Percentiles rank a stretch among this genome's conserved stretches.
Conservation (phyloP, 331 rosid genomes). For the Ulmus americana region DNA sequence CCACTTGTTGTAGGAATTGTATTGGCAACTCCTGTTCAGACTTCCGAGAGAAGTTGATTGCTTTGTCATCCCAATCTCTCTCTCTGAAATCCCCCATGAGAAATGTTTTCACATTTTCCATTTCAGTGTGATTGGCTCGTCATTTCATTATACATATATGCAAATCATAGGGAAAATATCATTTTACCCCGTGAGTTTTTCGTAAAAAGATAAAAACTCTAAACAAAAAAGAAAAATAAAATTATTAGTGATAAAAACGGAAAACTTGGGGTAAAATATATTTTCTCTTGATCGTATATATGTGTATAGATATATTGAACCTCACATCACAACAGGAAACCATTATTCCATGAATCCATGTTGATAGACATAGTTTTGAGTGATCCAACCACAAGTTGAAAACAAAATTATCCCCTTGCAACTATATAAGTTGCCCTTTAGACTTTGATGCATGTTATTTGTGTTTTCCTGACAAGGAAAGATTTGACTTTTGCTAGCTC, state of each 20-base stretch:
- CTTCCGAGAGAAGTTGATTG: constrained; percentile 19
- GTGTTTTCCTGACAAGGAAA: not conserved
- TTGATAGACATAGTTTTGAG: constrained; percentile 1
- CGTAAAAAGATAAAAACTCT: no score
- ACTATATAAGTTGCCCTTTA: no score
- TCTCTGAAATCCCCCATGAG: constrained; percentile 5
- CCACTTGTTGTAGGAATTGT: constrained; percentile 17
- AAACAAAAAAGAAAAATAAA: no score
- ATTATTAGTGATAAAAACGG: no score
- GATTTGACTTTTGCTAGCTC: not conserved
- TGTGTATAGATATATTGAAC: not conserved
- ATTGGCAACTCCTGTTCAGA: constrained; percentile 29
- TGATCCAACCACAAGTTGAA: constrained; percentile 16
- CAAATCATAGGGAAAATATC: no score
- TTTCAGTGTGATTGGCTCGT: no score
- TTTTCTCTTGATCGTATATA: no score
- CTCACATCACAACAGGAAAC: constrained; percentile 18
- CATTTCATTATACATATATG: no score
- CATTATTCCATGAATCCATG: not conserved
- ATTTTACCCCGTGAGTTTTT: no score
- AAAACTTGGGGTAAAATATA: no score
- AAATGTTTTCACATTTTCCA: not conserved
- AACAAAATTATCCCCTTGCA: constrained; percentile 18
- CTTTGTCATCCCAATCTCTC: constrained; percentile 21
- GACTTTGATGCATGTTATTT: not conserved